Conservation (phyloP, 805 yeast species). For the Lipomyces sp. region DNA sequence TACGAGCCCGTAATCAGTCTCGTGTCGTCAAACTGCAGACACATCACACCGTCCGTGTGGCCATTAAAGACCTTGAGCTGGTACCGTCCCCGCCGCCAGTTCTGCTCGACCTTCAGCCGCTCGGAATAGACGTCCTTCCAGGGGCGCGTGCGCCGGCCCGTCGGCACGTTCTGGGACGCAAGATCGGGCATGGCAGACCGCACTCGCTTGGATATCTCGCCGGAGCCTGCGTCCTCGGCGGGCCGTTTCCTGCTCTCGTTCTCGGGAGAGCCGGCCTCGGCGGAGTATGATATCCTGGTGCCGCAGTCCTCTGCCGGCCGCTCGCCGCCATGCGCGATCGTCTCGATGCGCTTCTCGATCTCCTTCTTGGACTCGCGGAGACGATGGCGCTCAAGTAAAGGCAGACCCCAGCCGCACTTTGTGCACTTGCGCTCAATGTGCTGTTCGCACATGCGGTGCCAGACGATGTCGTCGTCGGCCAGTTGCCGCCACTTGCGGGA, state of each 20-base stretch:
- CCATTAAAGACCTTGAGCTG: constrained; percentile 64
- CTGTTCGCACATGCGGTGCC: constrained; percentile 98
- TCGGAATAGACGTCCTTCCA: constrained; percentile 96
- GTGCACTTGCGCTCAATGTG: constrained; percentile 97
- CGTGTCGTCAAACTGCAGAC: constrained; percentile 79
- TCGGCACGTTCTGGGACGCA: constrained; percentile 18
- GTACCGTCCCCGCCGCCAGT: constrained; percentile 87
- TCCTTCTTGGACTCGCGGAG: constrained; percentile 34
- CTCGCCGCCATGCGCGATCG: not conserved
- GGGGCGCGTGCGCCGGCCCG: constrained; percentile 55
- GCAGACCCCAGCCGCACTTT: constrained; percentile 98
- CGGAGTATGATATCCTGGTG: too few relatives aligned
- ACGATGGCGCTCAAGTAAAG: constrained; percentile 77
- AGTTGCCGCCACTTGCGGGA: constrained; percentile 78
- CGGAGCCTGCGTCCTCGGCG: not conserved
- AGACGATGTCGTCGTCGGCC: constrained; percentile 94
- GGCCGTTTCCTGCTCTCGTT: constrained; percentile 3
- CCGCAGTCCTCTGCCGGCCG: too few relatives aligned
- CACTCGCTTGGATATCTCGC: constrained; percentile 3
- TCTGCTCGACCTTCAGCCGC: constrained; percentile 83
- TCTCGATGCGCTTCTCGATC: constrained; percentile 19
- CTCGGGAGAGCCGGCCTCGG: too few relatives aligned
- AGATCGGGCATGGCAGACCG: constrained; percentile 10
- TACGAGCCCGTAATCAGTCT: constrained; percentile 86
- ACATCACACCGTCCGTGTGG: constrained; percentile 83